A percentile compares a stretch with the other conserved stretches of the same genome.
phyloP scores from a whole-genome alignment of 257 asterid species.

The Coffea eugenioides region DNA sequence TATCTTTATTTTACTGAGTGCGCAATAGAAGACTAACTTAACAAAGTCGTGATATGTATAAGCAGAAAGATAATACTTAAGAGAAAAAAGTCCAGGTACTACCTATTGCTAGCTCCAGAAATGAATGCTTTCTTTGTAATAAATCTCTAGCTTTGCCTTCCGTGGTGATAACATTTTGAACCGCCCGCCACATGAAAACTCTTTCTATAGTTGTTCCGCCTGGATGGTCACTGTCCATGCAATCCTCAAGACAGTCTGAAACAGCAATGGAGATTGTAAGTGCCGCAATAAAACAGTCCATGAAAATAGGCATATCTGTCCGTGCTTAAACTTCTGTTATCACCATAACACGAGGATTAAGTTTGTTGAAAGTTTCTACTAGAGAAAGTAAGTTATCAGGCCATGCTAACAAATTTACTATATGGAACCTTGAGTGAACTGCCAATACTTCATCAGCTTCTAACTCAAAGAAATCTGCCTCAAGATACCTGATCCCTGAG shows the following conservation, averaged over 20 bases:
- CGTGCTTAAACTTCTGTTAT: slow-evolving; percentile 30
- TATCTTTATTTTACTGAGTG: too few species aligned
- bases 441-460: slow-evolving; percentile 33
- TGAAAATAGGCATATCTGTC: slow-evolving; percentile 22
- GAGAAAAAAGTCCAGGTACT: too few species aligned
- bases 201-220: slow-evolving; percentile 28
- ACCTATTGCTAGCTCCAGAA: slow-evolving; percentile 30
- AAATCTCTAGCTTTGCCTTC: slow-evolving; percentile 17
- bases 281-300: slow-evolving; percentile 29
- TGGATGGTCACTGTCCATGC: slow-evolving; percentile 20
- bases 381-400: slow-evolving; percentile 27
- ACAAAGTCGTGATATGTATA: too few species aligned
- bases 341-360: slow-evolving; percentile 37
- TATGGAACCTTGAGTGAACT: slow-evolving; percentile 25
- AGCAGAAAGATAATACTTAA: too few species aligned
- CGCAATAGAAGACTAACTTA: too few species aligned
- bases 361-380: slow-evolving; percentile 20
- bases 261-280: slow-evolving; percentile 22
- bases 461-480: slow-evolving; percentile 28
- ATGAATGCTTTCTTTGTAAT: slow-evolving; percentile 22
- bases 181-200: slow-evolving; percentile 14
- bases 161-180: slow-evolving; percentile 14
- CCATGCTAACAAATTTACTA: slow-evolving; percentile 21
- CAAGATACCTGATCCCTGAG: slow-evolving; percentile 30
- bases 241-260: slow-evolving; percentile 34